Percentiles rank a stretch among this genome's conserved stretches.
phyloP scores from a whole-genome alignment of 2,329 filamentous ascomycete species.

The Colletotrichum tofieldiae region DNA sequence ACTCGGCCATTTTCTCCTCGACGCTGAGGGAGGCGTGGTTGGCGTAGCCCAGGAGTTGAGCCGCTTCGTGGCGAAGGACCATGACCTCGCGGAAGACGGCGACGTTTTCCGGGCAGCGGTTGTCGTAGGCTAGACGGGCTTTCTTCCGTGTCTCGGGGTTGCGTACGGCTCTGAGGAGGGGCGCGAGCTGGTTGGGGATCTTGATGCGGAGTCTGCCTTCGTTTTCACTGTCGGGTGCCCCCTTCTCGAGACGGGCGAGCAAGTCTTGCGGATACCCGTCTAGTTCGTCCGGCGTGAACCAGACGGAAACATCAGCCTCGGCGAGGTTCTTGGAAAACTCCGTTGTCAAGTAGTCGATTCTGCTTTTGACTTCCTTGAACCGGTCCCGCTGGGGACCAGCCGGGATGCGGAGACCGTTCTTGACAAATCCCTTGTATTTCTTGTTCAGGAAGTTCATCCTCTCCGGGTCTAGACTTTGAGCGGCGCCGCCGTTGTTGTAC shows the following conservation, averaged over 20 bases:
- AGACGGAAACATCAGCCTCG: not conserved
- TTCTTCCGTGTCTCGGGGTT: constrained; percentile 73
- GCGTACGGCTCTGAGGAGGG: constrained; percentile 81
- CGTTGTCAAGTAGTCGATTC: not conserved
- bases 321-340: constrained; percentile 1
- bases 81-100: constrained; percentile 83
- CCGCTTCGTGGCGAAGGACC: constrained; percentile 82
- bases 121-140: not conserved
- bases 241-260: constrained; percentile 76
- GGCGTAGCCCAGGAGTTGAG: constrained; percentile 81
- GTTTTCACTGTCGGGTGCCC: constrained; percentile 68
- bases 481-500: not conserved
- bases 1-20: constrained; percentile 90
- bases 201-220: constrained; percentile 81
- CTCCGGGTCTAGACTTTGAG: not conserved
- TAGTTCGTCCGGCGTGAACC: not conserved
- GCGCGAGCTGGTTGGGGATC: constrained; percentile 88
- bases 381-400: not conserved
- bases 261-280: not conserved
- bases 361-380: constrained; percentile 6
- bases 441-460: not conserved
- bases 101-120: constrained; percentile 59
- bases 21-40: constrained; percentile 84
- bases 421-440: constrained; percentile 10
- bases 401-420: constrained; percentile 10